Base-by-base conservation (phyloP, 441 rosid species). In the Francoa sonchifolia region DNA sequence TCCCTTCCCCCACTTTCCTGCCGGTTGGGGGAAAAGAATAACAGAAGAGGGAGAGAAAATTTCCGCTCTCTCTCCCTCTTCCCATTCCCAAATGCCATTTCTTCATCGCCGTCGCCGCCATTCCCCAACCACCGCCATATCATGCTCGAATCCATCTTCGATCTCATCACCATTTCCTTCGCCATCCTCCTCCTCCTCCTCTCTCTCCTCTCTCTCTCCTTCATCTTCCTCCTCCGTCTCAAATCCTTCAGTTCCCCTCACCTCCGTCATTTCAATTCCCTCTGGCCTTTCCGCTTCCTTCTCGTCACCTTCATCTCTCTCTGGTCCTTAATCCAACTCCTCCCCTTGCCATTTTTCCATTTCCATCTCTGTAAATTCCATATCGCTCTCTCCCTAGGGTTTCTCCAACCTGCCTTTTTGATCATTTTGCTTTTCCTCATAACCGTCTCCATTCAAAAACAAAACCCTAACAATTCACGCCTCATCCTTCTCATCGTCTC, bases 401-500 rank as follows among this genome's bases (percentile, higher is more conserved):
- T 78, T 9, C 47, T 63, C 40, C 65, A 72, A 54, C 82, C 87
- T 1, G 73, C 69, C 35, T 74, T 71, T 47, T 62, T 69, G 19
- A 47, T 72, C 2, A 72, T 64, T 39, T 21, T 69, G 6, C 70
- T 78, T 17, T 74, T 72, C 49, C 71, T 72, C 13, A 57, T 78
- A 40, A 67, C 62, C 33, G 61, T 68, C 33, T 78, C 87, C 17
- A 57, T 63, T 48, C 59, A 63, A 51, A 54, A 60, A 37, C 40
- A 23, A 13, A 29, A 47, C 12, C 71, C 69, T 0, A 38, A 44
- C 6, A 39, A 54, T 28, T 40, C 45, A 13, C 57, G 66, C 68
- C 60, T 63, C 29, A 7, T 67, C 3, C 48, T 44, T 2, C 59
- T 55, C 22, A 52, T 76, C 17, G 44, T 63, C 25, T 57, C 52